These are phyloP conservation scores for Trametes cubensis DNA, from an alignment of 768 basidiomycete species.

Conservation along the genomic window DNA sequence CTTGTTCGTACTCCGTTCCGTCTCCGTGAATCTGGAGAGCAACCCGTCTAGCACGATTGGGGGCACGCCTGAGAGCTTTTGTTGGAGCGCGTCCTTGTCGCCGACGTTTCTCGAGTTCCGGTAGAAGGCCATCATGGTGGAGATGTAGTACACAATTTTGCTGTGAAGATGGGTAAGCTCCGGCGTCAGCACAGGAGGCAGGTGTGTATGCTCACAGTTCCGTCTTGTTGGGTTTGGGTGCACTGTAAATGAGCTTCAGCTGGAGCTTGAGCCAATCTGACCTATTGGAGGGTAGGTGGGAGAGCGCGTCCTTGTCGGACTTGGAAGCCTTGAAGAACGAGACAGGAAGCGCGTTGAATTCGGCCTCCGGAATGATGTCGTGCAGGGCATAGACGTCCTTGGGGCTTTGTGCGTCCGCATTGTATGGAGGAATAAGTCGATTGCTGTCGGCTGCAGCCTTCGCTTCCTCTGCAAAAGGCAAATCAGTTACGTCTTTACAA, in stretches of 20 bases:
- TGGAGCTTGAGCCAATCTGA: slow-evolving; percentile 77
- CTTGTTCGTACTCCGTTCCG: slow-evolving; percentile 64
- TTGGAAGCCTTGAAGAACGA: slow-evolving; percentile 55
- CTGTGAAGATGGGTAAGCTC: slow-evolving; percentile 39
- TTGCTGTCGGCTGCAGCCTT: slow-evolving; percentile 62
- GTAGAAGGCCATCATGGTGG: slow-evolving; percentile 77
- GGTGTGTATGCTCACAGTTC: slow-evolving; percentile 42
- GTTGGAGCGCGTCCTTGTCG: slow-evolving; percentile 55
- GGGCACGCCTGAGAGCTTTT: slow-evolving; percentile 62
- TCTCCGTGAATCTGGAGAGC: slow-evolving; percentile 80
- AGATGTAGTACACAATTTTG: slow-evolving; percentile 78
- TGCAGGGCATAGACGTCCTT: slow-evolving; percentile 76
- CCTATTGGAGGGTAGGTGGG: slow-evolving; percentile 61
- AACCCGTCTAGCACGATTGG: slow-evolving; percentile 71
- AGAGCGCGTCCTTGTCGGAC: slow-evolving; percentile 50
- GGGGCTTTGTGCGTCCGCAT: slow-evolving; percentile 64
- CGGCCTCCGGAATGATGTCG: slow-evolving; percentile 76
- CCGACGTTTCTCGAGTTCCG: slow-evolving; percentile 45
- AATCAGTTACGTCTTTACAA: slow-evolving; percentile 9
- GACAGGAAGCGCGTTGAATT: slow-evolving; percentile 73
- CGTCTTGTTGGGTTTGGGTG: slow-evolving; percentile 56
- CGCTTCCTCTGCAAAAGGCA: slow-evolving; percentile 57
- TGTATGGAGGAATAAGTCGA: slow-evolving; percentile 77
- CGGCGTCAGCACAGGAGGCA: not conserved
- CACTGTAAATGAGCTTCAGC: slow-evolving; percentile 44